phyloP scores from a whole-genome alignment of 306 rosid species.

The Castanea mollissima region DNA sequence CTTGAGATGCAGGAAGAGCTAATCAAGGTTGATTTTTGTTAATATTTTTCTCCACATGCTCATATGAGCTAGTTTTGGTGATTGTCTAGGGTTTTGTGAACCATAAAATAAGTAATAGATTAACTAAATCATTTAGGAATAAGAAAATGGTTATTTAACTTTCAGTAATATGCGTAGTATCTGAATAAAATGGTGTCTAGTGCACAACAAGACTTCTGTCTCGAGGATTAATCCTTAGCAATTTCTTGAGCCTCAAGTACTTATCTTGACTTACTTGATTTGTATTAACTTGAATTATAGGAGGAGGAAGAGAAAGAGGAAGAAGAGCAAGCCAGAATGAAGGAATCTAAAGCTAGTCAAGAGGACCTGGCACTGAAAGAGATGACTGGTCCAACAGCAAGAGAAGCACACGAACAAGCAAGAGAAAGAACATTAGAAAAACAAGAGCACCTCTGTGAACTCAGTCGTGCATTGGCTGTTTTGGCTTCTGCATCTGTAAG shows the following conservation, averaged over 20 bases:
- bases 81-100: conserved; percentile 6
- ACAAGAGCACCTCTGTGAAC: conserved; percentile 84
- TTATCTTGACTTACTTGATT: conserved; percentile 14
- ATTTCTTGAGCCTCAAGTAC: conserved; percentile 11
- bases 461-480: conserved; percentile 94
- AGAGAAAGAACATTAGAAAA: conserved; percentile 65
- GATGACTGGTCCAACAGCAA: conserved; percentile 67
- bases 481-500: conserved; percentile 98
- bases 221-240: neutral
- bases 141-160: neutral
- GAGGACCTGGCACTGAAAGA: conserved; percentile 78
- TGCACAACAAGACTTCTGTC: conserved; percentile 11
- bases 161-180: conserved; percentile 5
- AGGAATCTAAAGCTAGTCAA: conserved; percentile 47
- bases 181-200: conserved; percentile 14
- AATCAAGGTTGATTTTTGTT: conserved; percentile 61
- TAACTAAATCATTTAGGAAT: neutral
- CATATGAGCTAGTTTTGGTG: conserved; percentile 6
- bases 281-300: conserved; percentile 32
- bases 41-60: conserved; percentile 11
- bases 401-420: conserved; percentile 73
- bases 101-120: conserved; percentile 3
- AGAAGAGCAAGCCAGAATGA: conserved; percentile 62
- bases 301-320: conserved; percentile 81
- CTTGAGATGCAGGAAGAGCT: conserved; percentile 93